Conservation (phyloP, 139 green algal genomes). For the Bryopsis sp. region DNA sequence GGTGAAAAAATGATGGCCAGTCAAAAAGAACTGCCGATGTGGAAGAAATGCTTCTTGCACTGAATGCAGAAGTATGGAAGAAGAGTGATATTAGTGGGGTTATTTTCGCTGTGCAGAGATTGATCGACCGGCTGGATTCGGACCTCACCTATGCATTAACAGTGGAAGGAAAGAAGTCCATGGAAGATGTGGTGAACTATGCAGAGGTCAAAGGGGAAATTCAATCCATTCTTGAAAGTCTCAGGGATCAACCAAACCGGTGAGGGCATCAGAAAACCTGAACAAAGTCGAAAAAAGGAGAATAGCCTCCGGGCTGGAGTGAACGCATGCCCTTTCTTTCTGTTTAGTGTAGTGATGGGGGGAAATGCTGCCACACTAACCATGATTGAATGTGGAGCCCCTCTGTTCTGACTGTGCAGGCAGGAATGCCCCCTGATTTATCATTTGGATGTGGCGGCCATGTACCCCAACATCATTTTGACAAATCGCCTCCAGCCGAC, state of each 20-base stretch:
- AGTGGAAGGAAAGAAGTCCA: conserved; percentile 38
- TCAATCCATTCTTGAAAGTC: conserved; percentile 44
- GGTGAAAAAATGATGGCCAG: too few species aligned
- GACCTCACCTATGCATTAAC: conserved; percentile 82
- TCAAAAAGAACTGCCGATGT: too few species aligned
- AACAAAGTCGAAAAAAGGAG: too few species aligned
- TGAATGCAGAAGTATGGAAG: too few species aligned
- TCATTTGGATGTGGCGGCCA: conserved; percentile 95
- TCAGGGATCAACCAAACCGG: conserved; percentile 69
- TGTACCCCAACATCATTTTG: conserved; percentile 99
- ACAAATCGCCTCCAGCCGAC: conserved; percentile 85
- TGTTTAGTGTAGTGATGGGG: too few species aligned
- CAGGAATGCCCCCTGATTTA: conserved; percentile 91
- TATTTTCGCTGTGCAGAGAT: too few species aligned
- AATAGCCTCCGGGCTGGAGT: too few species aligned
- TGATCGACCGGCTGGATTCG: conserved; percentile 83
- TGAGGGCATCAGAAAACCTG: conserved; percentile 16
- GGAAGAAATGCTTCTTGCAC: too few species aligned
- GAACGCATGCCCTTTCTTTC: too few species aligned
- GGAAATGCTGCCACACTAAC: too few species aligned
- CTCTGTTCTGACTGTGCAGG: too few species aligned
- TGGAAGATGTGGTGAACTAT: conserved; percentile 64
- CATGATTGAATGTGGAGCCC: background rate
- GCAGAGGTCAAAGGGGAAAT: conserved; percentile 50
- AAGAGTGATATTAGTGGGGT: background rate